These are phyloP conservation scores for Suhomyces kunorum DNA, from an alignment of 1,139 yeast genomes.

Conservation along the genomic window DNA sequence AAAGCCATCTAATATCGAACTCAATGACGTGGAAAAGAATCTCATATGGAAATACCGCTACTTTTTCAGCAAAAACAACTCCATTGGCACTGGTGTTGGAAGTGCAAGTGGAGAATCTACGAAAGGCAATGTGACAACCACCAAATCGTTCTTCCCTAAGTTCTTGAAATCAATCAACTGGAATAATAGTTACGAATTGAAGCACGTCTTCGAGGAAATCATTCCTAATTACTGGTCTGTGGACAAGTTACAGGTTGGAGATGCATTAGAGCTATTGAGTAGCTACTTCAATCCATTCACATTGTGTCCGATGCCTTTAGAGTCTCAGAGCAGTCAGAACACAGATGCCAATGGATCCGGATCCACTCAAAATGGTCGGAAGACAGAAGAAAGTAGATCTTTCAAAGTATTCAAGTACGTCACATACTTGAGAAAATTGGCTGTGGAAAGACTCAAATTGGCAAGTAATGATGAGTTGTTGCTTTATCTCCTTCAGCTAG, in stretches of 20 bases:
- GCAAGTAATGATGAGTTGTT: constrained; percentile 82
- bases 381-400: constrained; percentile 35
- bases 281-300: constrained; percentile 57
- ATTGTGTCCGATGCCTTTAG: constrained; percentile 18
- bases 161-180: constrained; percentile 85
- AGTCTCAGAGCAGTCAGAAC: neutral
- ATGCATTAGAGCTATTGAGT: constrained; percentile 85
- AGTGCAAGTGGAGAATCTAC: constrained; percentile 8
- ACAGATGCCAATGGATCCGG: constrained; percentile 1
- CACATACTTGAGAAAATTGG: constrained; percentile 66
- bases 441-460: constrained; percentile 76
- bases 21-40: constrained; percentile 82
- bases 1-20: constrained; percentile 81
- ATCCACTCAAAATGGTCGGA: constrained; percentile 7
- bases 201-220: constrained; percentile 67
- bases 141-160: constrained; percentile 73
- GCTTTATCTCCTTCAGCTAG: constrained; percentile 82
- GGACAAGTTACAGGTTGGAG: constrained; percentile 85
- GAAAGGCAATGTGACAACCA: constrained; percentile 14
- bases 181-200: constrained; percentile 79
- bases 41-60: constrained; percentile 90
- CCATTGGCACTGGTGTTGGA: constrained; percentile 17
- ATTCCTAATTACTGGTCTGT: constrained; percentile 49
- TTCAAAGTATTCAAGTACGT: constrained; percentile 38
- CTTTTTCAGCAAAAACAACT: constrained; percentile 67